Conservation (phyloP, 2,329 filamentous ascomycete genomes). For the Trichoderma citrinoviride region DNA sequence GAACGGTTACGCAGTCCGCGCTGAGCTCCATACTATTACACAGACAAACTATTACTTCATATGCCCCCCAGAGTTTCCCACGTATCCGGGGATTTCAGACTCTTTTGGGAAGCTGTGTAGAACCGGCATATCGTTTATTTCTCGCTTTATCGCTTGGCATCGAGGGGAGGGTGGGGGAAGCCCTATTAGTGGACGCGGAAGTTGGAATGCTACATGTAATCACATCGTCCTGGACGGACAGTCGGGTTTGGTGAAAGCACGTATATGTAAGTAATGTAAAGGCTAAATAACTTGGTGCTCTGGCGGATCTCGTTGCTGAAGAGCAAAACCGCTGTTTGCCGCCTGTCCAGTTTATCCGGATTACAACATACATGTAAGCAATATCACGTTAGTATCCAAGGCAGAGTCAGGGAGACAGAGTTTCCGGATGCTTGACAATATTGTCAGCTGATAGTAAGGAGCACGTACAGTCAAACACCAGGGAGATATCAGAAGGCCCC, state of each 20-base stretch:
- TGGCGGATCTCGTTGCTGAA: neutral
- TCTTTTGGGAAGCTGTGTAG: conserved; percentile 8
- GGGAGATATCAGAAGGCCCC: neutral
- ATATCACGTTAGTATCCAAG: no score
- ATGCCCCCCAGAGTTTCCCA: neutral
- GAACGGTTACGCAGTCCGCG: no score
- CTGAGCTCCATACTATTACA: no score
- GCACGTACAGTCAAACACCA: neutral
- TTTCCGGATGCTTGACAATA: neutral
- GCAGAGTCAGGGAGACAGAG: neutral
- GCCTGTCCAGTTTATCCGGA: neutral
- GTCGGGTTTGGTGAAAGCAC: neutral
- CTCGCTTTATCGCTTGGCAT: conserved; percentile 16
- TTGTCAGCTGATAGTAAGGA: neutral
- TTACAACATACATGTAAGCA: no score
- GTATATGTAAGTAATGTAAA: neutral
- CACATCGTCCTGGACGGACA: neutral
- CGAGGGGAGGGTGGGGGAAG: neutral
- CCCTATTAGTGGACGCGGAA: neutral
- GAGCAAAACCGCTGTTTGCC: neutral
- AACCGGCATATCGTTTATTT: neutral
- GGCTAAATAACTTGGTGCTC: neutral
- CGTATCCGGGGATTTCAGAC: neutral
- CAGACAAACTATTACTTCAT: neutral
- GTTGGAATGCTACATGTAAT: neutral